Conservation (phyloP, 495 filamentous ascomycete species). For the Aspergillus affinis region DNA sequence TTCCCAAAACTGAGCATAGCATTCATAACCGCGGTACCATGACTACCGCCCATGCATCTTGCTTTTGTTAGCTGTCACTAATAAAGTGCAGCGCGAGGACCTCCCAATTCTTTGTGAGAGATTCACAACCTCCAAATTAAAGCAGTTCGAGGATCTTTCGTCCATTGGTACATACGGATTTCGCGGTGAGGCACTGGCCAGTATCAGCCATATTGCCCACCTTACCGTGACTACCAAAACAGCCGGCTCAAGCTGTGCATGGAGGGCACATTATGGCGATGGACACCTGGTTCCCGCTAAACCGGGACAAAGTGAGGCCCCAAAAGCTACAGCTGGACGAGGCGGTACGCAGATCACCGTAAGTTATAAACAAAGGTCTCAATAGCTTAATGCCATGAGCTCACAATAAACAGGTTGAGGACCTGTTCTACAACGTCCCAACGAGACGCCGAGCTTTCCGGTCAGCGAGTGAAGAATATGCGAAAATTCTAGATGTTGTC, state of each 20-base stretch:
- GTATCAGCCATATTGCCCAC: conserved; percentile 98
- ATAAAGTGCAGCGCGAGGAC: conserved; percentile 70
- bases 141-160: conserved; percentile 90
- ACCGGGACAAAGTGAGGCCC: conserved; percentile 86
- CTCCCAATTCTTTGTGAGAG: conserved; percentile 91
- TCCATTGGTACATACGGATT: conserved; percentile 96
- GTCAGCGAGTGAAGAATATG: conserved; percentile 91
- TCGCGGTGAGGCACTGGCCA: conserved; percentile 92
- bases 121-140: conserved; percentile 95
- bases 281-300: conserved; percentile 84
- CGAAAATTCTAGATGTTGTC: conserved; percentile 95
- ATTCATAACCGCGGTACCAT: no score
- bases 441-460: conserved; percentile 87
- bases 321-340: conserved; percentile 86
- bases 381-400: neutral
- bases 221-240: conserved; percentile 94
- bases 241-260: conserved; percentile 84
- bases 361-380: conserved; percentile 18
- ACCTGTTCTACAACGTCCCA: conserved; percentile 95
- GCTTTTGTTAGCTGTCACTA: conserved; percentile 5
- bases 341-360: conserved; percentile 95
- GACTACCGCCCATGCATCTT: no score
- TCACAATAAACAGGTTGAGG: conserved; percentile 65
- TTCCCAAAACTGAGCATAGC: no score
- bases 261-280: conserved; percentile 81